Conservation (phyloP, 805 yeast genomes). For the Saccharomycopsis fodiens region DNA sequence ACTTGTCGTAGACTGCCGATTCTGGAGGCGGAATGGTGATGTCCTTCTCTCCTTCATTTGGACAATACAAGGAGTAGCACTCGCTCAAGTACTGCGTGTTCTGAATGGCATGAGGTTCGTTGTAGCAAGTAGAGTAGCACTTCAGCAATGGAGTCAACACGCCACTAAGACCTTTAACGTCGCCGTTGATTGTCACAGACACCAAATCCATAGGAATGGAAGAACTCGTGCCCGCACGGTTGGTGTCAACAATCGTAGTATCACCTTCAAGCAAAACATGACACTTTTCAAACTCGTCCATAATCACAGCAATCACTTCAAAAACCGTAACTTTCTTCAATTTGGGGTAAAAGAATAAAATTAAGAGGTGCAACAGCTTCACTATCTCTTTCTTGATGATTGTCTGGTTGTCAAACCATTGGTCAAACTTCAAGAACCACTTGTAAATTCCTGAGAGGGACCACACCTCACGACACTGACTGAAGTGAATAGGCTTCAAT, state of each 20-base stretch:
- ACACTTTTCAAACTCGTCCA: constrained; percentile 1
- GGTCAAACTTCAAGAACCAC: constrained; percentile 13
- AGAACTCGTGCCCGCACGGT: constrained; percentile 6
- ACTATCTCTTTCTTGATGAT: constrained; percentile 13
- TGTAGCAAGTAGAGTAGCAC: constrained; percentile 11
- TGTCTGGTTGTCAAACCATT: constrained; percentile 13
- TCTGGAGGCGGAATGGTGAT: constrained; percentile 3
- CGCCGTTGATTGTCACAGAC: constrained; percentile 1
- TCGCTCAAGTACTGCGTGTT: not conserved
- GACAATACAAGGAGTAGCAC: constrained; percentile 17
- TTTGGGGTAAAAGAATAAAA: constrained; percentile 7
- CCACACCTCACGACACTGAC: constrained; percentile 14
- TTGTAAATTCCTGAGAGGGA: constrained; percentile 8
- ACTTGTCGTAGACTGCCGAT: constrained; percentile 1
- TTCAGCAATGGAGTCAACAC: constrained; percentile 8
- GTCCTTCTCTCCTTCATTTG: constrained; percentile 5
- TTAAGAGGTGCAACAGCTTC: constrained; percentile 4
- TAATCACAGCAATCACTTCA: constrained; percentile 2
- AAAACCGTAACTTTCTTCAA: not conserved
- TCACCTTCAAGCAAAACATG: constrained; percentile 1
- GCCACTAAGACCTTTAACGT: constrained; percentile 4
- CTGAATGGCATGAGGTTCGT: not conserved
- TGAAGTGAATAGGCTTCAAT: constrained; percentile 10
- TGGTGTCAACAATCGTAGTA: constrained; percentile 9
- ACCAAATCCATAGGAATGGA: no score